Evolutionary conservation across 2,329 filamentous ascomycete species (phyloP), one percentile per base, ranked within the genome.

Genomic region (Zopfia rhizophila): DNA sequence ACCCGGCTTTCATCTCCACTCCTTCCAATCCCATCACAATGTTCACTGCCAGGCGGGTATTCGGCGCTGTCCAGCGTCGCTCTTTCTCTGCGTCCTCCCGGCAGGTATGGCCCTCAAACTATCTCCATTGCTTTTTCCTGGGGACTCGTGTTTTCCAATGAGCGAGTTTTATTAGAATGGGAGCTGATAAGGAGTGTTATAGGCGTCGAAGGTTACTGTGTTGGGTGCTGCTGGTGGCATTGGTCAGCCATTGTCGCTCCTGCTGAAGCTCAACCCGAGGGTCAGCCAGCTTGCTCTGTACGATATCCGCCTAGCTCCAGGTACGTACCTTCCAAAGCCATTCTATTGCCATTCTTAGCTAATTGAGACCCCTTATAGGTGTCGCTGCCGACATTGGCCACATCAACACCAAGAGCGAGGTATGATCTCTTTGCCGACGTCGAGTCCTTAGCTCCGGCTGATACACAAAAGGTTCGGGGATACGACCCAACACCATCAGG

Each of bases 221-320:
- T 90, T 97, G 75, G 94, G 94, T 82, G 94, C 94, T 65, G 89
- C 89, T 71, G 94, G 94, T 81, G 94, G 94, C 78, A 99, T 99
- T 81, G 94, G 94, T 77, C 94, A 99, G 77, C 94, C 94, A 71
- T 83, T 99, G 70, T 99, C 94, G 49, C 89, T 99, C 63, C 88
- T 99, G 72, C 85, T 99, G 78, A 99, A 99, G 91, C 87, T 97
- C 75, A 97, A 97, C 88, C 91, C 92, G 66, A 85, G 90, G 72
- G 93, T 97, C 66, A 88, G 85, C 69, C 87, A 97, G 76, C 90
- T 99, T 69, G 90, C 93, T 58, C 90, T 99, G 70, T 99, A 97
- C 82, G 94, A 99, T 80, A 96, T 99, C 81, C 89, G 90, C 71
- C 88, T 91, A 71, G 93, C 83, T 70, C 93, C 93, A 74, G 92